These are phyloP conservation scores for Carex scoparia DNA, from an alignment of 176 grass and related monocot genomes.

Conservation along the genomic window DNA sequence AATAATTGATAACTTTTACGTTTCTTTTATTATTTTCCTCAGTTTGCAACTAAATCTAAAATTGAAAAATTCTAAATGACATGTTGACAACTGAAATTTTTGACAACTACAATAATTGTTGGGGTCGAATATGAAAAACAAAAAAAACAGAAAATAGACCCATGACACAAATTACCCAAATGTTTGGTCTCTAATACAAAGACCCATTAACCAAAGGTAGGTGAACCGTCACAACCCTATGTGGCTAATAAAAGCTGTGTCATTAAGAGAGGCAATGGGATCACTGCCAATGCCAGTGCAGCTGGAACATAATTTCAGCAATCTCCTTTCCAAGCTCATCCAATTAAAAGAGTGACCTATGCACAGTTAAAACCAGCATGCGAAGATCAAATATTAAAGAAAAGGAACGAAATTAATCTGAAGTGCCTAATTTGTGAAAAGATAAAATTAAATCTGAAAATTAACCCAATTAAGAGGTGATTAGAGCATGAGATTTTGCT, in stretches of 20 bases:
- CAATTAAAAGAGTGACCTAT: constrained; percentile 39
- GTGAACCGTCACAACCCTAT: constrained; percentile 28
- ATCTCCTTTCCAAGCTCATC: constrained; percentile 52
- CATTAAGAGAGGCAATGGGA: constrained; percentile 41
- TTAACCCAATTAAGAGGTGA: no score
- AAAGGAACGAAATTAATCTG: no score
- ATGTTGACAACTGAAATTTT: neutral
- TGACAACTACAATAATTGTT: neutral
- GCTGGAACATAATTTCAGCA: constrained; percentile 34
- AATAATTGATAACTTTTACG: no score
- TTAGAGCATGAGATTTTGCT: no score
- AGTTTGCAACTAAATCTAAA: no score
- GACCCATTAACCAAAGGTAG: neutral
- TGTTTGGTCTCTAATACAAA: no score
- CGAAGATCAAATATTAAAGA: neutral
- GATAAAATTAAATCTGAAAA: no score
- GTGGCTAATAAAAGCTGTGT: constrained; percentile 49
- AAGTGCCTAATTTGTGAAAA: no score
- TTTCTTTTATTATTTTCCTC: no score
- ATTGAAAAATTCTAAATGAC: neutral
- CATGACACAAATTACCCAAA: neutral
- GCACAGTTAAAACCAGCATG: constrained; percentile 7
- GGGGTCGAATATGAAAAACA: neutral
- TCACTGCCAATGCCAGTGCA: constrained; percentile 35
- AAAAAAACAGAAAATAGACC: neutral